phyloP scores from a whole-genome alignment of 1,139 yeast genomes.

The Sugiyamaella novakii region DNA sequence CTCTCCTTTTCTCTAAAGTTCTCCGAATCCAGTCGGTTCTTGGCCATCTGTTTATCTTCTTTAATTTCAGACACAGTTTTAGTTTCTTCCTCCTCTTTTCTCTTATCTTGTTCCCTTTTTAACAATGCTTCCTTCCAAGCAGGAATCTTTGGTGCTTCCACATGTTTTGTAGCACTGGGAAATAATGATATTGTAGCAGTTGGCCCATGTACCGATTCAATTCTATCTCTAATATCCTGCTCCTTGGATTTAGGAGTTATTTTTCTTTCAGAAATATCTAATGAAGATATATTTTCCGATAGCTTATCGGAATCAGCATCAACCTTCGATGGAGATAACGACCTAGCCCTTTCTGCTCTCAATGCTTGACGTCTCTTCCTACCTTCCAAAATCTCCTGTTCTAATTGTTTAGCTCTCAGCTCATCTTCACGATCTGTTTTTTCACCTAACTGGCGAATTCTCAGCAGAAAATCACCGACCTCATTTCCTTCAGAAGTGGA shows the following conservation, averaged over 20 bases:
- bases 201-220: slow-evolving; percentile 30
- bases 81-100: not conserved
- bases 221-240: slow-evolving; percentile 29
- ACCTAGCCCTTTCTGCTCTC: slow-evolving; percentile 35
- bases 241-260: slow-evolving; percentile 25
- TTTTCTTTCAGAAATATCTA: not conserved
- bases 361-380: slow-evolving; percentile 38
- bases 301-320: slow-evolving; percentile 13
- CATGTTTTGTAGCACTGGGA: slow-evolving; percentile 8
- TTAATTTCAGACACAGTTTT: not conserved
- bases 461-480: slow-evolving; percentile 42
- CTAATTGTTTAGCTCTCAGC: slow-evolving; percentile 41
- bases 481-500: slow-evolving; percentile 30
- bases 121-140: slow-evolving; percentile 16
- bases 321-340: slow-evolving; percentile 33
- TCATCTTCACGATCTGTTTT: slow-evolving; percentile 44
- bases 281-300: not conserved
- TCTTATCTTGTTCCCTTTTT: slow-evolving; percentile 2
- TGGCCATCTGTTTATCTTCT: not conserved
- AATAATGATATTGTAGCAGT: slow-evolving; percentile 20
- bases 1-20: not conserved
- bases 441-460: slow-evolving; percentile 42
- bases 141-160: slow-evolving; percentile 15
- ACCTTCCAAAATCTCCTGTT: slow-evolving; percentile 41
- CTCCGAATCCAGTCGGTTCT: not conserved